Percentiles rank a stretch among this genome's conserved stretches.
These are phyloP conservation scores for Pulveroboletus sp. DNA, from an alignment of 768 basidiomycete species.

Conservation along the genomic window DNA sequence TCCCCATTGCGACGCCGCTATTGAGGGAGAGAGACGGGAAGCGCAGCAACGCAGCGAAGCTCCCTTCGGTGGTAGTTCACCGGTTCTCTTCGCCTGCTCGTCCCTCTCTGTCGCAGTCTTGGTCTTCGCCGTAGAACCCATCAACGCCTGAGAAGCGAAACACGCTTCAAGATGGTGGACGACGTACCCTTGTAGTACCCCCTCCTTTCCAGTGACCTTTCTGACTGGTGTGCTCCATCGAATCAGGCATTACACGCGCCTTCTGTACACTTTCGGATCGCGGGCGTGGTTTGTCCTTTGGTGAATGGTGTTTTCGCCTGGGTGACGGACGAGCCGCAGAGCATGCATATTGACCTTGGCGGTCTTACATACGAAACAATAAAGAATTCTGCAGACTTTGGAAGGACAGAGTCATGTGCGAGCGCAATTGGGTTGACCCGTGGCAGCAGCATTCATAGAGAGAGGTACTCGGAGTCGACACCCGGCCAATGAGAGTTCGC, in stretches of 20 bases:
- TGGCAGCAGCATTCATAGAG: constrained; percentile 40
- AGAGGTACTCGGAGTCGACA: constrained; percentile 51
- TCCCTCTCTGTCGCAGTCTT: not conserved
- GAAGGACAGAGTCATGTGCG: constrained; percentile 46
- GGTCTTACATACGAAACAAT: constrained; percentile 13
- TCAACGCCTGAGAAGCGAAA: constrained; percentile 1
- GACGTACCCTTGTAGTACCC: constrained; percentile 8
- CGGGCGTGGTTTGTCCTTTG: not conserved
- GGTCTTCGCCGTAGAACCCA: not conserved
- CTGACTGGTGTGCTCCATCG: too few relatives aligned
- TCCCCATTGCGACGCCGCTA: too few relatives aligned
- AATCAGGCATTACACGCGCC: constrained; percentile 10
- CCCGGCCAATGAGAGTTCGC: not conserved
- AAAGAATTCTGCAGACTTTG: constrained; percentile 25
- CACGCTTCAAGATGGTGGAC: not conserved
- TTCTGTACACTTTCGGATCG: constrained; percentile 24
- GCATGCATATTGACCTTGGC: constrained; percentile 11
- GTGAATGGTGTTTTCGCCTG: too few relatives aligned
- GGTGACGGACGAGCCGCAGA: not conserved
- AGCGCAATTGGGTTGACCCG: constrained; percentile 51
- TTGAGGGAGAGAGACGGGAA: not conserved
- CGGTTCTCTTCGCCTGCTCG: not conserved
- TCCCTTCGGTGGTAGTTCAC: not conserved
- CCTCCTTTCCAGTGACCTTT: constrained; percentile 2
- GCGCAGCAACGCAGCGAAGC: not conserved